phyloP scores from a whole-genome alignment of 2,329 filamentous ascomycete genomes.

The Didymella glomerata region DNA sequence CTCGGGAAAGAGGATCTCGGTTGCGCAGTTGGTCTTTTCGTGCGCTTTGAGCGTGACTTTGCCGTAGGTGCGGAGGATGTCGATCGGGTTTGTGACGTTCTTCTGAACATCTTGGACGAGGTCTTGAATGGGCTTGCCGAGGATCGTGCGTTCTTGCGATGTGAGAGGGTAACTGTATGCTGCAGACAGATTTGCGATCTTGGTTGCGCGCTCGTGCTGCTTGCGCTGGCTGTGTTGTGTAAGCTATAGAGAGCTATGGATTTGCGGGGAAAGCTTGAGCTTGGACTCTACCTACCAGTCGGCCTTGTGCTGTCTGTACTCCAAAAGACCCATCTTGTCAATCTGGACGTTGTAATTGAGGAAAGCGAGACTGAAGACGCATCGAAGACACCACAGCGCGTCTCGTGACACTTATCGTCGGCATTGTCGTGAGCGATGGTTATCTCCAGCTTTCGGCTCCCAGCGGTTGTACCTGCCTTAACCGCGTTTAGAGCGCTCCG shows the following conservation, averaged over 20 bases:
- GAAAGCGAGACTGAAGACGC: constrained; percentile 5
- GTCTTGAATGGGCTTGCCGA: constrained; percentile 77
- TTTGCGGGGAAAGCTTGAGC: constrained; percentile 21
- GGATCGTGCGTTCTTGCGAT: constrained; percentile 69
- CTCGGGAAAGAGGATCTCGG: constrained; percentile 81
- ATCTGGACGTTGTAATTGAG: neutral
- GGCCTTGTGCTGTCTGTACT: constrained; percentile 74
- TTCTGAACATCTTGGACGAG: constrained; percentile 81
- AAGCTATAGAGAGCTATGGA: constrained; percentile 1
- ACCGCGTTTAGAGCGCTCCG: constrained; percentile 21
- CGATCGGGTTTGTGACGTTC: constrained; percentile 69
- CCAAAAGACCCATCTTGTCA: constrained; percentile 63
- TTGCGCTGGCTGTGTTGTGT: constrained; percentile 71
- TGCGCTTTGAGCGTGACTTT: constrained; percentile 87
- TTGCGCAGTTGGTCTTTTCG: constrained; percentile 86
- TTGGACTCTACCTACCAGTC: constrained; percentile 67
- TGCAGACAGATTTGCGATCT: constrained; percentile 72
- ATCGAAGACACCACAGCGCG: constrained; percentile 4
- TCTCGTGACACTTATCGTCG: constrained; percentile 24
- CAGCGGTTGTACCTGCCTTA: constrained; percentile 23
- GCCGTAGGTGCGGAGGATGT: constrained; percentile 84
- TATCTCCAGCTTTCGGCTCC: constrained; percentile 23
- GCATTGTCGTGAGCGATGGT: constrained; percentile 19
- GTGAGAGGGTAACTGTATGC: constrained; percentile 73
- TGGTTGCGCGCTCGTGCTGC: constrained; percentile 74